Percentiles rank a stretch among this genome's conserved stretches.
These are phyloP conservation scores for Smallanthus sonchifolius DNA, from an alignment of 129 eudicot species.

Conservation along the genomic window DNA sequence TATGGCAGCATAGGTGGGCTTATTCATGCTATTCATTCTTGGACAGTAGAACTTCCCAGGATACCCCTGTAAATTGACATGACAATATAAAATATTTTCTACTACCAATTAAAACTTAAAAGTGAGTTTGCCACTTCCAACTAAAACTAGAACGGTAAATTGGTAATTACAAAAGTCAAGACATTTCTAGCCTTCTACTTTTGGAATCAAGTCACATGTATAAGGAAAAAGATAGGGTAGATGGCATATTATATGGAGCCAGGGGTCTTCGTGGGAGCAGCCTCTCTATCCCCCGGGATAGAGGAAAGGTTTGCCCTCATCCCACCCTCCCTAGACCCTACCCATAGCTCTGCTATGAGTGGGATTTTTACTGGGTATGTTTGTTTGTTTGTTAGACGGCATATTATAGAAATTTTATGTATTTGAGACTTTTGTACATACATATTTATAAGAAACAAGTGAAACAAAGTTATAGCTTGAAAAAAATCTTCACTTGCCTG, in stretches of 20 bases:
- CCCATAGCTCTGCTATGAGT: too few relatives aligned
- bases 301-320: too few relatives aligned
- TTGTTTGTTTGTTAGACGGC: not conserved
- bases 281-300: not conserved
- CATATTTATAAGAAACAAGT: not conserved
- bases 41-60: constrained; percentile 99
- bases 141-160: not conserved
- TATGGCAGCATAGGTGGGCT: constrained; percentile 97
- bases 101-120: not conserved
- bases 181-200: not conserved
- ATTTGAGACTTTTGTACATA: constrained; percentile 1
- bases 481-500: constrained; percentile 59
- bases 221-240: not conserved
- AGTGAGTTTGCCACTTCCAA: not conserved
- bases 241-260: not conserved
- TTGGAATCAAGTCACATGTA: not conserved
- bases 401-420: not conserved
- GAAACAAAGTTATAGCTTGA: not conserved
- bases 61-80: constrained; percentile 61
- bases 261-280: not conserved
- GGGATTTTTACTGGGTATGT: too few relatives aligned
- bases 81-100: not conserved
- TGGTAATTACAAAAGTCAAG: not conserved
- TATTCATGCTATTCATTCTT: constrained; percentile 98
- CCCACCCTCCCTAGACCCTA: too few relatives aligned